Evolutionary conservation across 2,329 filamentous ascomycete genomes (phyloP).

Genomic region (Cladosporium velox): DNA sequence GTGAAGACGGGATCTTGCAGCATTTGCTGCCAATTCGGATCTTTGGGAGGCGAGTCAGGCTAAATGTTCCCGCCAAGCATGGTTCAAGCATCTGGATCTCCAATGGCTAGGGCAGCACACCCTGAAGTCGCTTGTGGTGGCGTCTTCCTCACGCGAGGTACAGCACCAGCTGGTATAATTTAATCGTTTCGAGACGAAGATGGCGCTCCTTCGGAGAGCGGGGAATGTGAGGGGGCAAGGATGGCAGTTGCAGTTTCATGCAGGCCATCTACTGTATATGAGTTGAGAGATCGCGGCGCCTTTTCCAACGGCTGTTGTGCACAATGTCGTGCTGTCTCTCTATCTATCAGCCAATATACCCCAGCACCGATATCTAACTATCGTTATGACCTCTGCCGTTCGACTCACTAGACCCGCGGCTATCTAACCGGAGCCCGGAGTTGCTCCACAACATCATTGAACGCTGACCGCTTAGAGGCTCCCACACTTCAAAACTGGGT

Average conservation of each 20-base stretch:
- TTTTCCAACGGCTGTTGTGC: background rate
- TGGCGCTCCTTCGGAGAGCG: constrained; percentile 4
- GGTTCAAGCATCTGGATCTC: constrained; percentile 2
- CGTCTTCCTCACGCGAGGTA: background rate
- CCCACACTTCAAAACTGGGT: background rate
- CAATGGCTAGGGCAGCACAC: background rate
- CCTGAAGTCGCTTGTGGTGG: background rate
- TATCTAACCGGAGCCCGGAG: constrained; percentile 2
- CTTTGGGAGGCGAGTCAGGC: background rate
- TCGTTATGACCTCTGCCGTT: constrained; percentile 2
- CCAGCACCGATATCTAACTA: background rate
- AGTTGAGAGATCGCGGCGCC: background rate
- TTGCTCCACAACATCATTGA: background rate
- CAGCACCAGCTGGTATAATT: background rate
- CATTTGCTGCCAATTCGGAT: background rate
- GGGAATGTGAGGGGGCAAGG: constrained; percentile 7
- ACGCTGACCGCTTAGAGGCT: constrained; percentile 1
- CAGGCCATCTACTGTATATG: constrained; percentile 8
- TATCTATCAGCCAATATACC: background rate
- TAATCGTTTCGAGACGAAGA: constrained; percentile 11
- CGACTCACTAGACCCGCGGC: constrained; percentile 4
- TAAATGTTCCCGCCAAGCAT: background rate
- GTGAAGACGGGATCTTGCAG: constrained; percentile 5
- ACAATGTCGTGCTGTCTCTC: background rate
- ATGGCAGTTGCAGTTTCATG: background rate